phyloP scores from a whole-genome alignment of 2,329 filamentous ascomycete species.

The Podosphaera fusca region DNA sequence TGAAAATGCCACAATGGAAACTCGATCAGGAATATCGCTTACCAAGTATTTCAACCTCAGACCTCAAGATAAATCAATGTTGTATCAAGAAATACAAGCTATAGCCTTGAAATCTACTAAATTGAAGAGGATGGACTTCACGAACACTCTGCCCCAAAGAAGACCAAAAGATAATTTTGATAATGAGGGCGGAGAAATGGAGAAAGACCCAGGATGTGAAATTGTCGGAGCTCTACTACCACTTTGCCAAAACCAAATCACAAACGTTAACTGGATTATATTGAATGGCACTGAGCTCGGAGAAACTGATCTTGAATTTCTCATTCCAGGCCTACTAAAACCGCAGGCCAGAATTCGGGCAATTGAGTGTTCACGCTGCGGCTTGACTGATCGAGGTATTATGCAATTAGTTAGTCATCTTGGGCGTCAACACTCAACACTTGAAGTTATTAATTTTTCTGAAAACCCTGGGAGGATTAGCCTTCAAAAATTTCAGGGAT shows the following conservation, averaged over 20 bases:
- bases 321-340: constrained; percentile 45
- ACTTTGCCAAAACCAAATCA: constrained; percentile 40
- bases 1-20: constrained; percentile 37
- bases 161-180: constrained; percentile 21
- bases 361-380: constrained; percentile 42
- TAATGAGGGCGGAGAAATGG: constrained; percentile 23
- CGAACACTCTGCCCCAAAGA: constrained; percentile 32
- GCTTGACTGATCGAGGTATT: constrained; percentile 31
- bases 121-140: constrained; percentile 41
- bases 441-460: constrained; percentile 45
- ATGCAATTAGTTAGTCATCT: constrained; percentile 40
- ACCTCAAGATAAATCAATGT: constrained; percentile 22
- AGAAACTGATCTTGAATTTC: constrained; percentile 41
- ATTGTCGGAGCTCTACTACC: constrained; percentile 48
- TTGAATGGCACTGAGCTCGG: constrained; percentile 47
- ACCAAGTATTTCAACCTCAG: constrained; percentile 14
- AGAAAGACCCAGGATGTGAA: constrained; percentile 39
- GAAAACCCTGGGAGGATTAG: constrained; percentile 41
- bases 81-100: constrained; percentile 46
- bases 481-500: constrained; percentile 38
- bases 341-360: constrained; percentile 40
- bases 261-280: constrained; percentile 47
- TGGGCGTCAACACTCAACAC: constrained; percentile 37
- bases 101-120: constrained; percentile 41
- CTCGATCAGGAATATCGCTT: constrained; percentile 24